phyloP scores from a whole-genome alignment of 2,329 filamentous ascomycete genomes.

The Botrytis tulipae region DNA sequence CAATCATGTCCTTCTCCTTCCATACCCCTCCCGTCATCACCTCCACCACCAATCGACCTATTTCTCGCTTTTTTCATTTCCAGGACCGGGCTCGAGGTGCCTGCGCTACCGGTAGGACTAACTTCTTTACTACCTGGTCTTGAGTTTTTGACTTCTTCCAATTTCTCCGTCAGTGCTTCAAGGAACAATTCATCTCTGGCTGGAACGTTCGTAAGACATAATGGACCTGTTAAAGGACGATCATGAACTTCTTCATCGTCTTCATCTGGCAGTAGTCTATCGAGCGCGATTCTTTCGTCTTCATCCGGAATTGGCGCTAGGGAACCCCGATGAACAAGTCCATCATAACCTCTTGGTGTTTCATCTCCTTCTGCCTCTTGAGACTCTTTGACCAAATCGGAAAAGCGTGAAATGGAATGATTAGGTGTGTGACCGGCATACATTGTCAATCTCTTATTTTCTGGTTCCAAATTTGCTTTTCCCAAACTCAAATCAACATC shows the following conservation, averaged over 20 bases:
- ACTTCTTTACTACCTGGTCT: conserved; percentile 15
- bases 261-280: conserved; percentile 5
- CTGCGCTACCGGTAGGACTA: conserved; percentile 8
- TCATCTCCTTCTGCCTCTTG: conserved; percentile 29
- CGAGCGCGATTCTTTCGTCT: conserved; percentile 1
- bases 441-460: conserved; percentile 55
- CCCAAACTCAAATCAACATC: conserved; percentile 16
- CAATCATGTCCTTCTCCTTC: conserved; percentile 21
- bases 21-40: conserved; percentile 11
- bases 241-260: conserved; percentile 26
- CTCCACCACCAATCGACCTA: neutral
- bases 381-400: conserved; percentile 41
- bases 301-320: conserved; percentile 7
- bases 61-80: conserved; percentile 14
- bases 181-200: conserved; percentile 32
- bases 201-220: conserved; percentile 31
- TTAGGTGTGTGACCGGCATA: conserved; percentile 63
- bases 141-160: conserved; percentile 30
- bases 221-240: conserved; percentile 30
- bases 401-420: conserved; percentile 53
- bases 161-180: conserved; percentile 29
- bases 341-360: conserved; percentile 31
- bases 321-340: neutral
- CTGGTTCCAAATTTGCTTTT: conserved; percentile 36
- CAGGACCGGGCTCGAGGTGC: conserved; percentile 14